Evolutionary conservation across 805 yeast species (phyloP), one percentile per base, ranked within the genome.

Genomic region (Zygoascus bituminiphila): DNA sequence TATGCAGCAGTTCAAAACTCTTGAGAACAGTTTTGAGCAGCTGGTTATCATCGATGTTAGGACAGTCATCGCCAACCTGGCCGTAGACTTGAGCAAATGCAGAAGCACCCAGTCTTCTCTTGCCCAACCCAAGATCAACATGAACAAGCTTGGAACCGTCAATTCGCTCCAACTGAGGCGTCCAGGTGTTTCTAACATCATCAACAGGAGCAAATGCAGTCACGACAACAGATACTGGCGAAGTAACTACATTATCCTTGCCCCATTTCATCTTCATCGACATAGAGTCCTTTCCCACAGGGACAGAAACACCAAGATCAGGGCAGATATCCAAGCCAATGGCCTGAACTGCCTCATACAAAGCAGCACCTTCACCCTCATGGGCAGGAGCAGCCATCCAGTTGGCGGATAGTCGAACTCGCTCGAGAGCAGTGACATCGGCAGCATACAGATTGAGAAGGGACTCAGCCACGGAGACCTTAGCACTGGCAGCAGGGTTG

Each of bases 371-470:
- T 69, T 93, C 98, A 60, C 98, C 98, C 20, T 79, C 79, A 60
- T 89, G 95, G 31, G 91, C 75, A 23, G 98, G 96, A 44, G 98
- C 89, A 9, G 96, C 82, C 99, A 93, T 93, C 99, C 99, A 93
- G 73, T 93, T 93, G 42, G 99, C 99, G 46, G 96, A 86, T 51
- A 93, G 70, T 62, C 89, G 87, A 48, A 93, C 80, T 55, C 80
- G 76, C 53, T 81, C 81, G 52, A 91, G 72, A 6, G 81, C 71
- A 51, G 82, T 78, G 51, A 93, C 75, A 65, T 93, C 95, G 35
- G 98, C 94, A 33, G 98, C 97, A 58, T 81, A 77, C 41, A 91
- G 63, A 64, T 93, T 93, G 66, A 88, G 67, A 61, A 93, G 75
- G 4, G 97, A 82, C 73, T 93, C 99, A 25, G 98, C 98, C 52